Percentiles rank a stretch among this genome's conserved stretches.
Conservation (phyloP, 2,329 filamentous ascomycete genomes). For the Tolypocladium endophyticum region DNA sequence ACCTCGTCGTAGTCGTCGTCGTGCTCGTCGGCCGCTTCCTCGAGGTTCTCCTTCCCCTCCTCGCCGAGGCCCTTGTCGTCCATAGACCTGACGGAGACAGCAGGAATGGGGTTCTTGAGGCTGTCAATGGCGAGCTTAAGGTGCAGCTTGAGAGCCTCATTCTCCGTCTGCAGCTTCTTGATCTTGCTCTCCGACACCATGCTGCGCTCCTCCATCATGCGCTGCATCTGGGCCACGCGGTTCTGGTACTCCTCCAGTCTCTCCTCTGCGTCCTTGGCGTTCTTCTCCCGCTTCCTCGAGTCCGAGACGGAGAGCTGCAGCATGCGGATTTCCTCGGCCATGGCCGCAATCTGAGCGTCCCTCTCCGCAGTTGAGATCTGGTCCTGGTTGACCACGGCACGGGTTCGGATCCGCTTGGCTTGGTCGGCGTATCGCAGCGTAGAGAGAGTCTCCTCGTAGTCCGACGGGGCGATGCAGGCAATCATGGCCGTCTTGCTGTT, state of each 20-base stretch:
- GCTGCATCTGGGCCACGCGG: constrained; percentile 80
- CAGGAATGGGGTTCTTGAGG: constrained; percentile 82
- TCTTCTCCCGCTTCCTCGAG: constrained; percentile 58
- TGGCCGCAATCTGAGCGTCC: constrained; percentile 85
- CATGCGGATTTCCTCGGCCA: constrained; percentile 86
- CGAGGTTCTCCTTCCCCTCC: constrained; percentile 21
- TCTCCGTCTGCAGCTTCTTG: constrained; percentile 76
- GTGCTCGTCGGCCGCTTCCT: constrained; percentile 32
- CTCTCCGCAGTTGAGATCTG: constrained; percentile 85
- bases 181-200: constrained; percentile 93
- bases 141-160: constrained; percentile 80
- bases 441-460: constrained; percentile 95
- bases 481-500: constrained; percentile 99
- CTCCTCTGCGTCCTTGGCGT: constrained; percentile 68
- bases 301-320: constrained; percentile 69
- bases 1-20: constrained; percentile 49
- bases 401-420: constrained; percentile 91
- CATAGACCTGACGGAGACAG: constrained; percentile 29
- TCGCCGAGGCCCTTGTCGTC: constrained; percentile 12
- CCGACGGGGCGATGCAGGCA: constrained; percentile 86
- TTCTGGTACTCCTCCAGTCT: constrained; percentile 90
- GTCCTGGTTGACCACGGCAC: constrained; percentile 92
- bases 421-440: constrained; percentile 96
- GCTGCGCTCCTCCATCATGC: constrained; percentile 88
- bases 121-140: constrained; percentile 77